Conservation (phyloP, 164 flowering plant species). For the Annona cherimola region DNA sequence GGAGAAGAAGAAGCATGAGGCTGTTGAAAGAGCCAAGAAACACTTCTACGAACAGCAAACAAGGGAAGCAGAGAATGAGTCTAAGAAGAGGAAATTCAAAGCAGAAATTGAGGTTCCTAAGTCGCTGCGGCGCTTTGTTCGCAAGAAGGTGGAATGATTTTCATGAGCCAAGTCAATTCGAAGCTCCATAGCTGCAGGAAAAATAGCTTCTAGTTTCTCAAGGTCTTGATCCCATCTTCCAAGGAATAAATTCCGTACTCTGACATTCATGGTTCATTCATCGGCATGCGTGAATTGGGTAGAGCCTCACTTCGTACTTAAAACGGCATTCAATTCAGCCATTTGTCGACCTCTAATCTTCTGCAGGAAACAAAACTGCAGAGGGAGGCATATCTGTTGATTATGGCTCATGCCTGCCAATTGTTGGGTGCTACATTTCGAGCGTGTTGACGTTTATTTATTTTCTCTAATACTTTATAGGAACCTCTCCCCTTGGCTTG, state of each 20-base stretch:
- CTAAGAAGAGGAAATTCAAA: constrained; percentile 39
- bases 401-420: no score
- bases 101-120: constrained; percentile 16
- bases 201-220: neutral
- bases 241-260: neutral
- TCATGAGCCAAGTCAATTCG: neutral
- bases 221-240: neutral
- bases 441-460: no score
- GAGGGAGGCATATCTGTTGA: no score
- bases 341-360: no score
- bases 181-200: neutral
- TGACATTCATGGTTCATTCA: neutral
- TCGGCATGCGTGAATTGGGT: neutral
- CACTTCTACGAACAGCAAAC: constrained; percentile 57
- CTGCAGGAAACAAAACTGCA: no score
- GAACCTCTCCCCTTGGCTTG: no score
- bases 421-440: no score
- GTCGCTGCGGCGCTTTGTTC: constrained; percentile 16
- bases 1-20: constrained; percentile 57
- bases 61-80: constrained; percentile 39
- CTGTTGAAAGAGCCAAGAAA: constrained; percentile 53
- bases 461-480: no score
- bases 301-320: neutral
- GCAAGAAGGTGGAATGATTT: constrained; percentile 5
- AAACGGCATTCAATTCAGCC: no score